Evolutionary conservation across 306 rosid genomes (phyloP), one percentile per base, ranked within the genome.

Genomic region (Trifolium dubium): DNA sequence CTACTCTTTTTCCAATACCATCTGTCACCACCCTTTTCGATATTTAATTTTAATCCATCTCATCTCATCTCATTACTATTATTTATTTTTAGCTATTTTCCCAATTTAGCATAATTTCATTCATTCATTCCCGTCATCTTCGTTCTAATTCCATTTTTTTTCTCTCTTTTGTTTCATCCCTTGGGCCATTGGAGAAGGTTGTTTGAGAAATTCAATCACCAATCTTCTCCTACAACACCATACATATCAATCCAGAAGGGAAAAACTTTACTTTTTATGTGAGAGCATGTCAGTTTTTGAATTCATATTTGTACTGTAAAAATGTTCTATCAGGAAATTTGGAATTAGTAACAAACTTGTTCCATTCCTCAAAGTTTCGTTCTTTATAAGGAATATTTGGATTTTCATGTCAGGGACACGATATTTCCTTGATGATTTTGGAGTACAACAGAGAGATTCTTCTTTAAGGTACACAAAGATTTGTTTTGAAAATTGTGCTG

Each of bases 71-170:
- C 23, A 23, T 23, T 23, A 23, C n/a, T n/a, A n/a, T n/a, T n/a
- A n/a, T 4, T 15, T 64, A 5, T 32, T 81, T 81, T 79, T 67
- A 55, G 83, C 78, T 17, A 76, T 41, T 78, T 87, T 1, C 80
- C 74, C 40, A 23, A 72, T 74, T 80, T 39, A 58, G 55, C 3
- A 56, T 29, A 41, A 18, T 17, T 47, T 17, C 14, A 53, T 56
- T 17, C 14, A 53, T 56, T 14, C 76, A 66, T 72, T 54, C 10
- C 67, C 66, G 76, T 14, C 76, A 62, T 72, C 60, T 8, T 71
- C 66, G 76, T 43, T 75, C 31, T 39, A 29, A 32, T 10, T 46
- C 59, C 11, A 6, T 34, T 50, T 0, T 40, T 12, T 75, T 72
- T n/a, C n/a, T n/a, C n/a, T 65, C 19, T 34, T 10, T 81, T 35